Base-by-base conservation (phyloP, 2,329 filamentous ascomycete species). In the Ophiocordyceps camponoti-floridani region DNA sequence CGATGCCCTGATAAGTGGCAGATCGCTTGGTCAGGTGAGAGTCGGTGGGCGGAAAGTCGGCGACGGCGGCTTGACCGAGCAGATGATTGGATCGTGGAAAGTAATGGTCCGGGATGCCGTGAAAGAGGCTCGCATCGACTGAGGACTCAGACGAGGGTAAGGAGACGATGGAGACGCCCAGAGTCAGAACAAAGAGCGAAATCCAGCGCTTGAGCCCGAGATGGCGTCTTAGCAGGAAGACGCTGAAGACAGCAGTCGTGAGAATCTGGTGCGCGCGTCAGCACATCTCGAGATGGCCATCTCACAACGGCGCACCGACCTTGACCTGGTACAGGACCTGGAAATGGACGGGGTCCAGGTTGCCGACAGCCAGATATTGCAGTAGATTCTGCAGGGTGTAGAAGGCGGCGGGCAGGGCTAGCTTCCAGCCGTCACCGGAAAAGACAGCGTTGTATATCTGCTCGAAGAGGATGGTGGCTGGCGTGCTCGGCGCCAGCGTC, bases 381-480 rank as follows among this genome's bases (percentile, higher is more conserved):
- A 96, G 66, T n/a, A 84, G 83, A 57, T 95, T 96, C 55, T 95
- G 86, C 27, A 95, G 60, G 0, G 89, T 94, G 58, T 94, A 96
- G 2, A 96, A 69, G 4, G 78, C 72, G 4, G 89, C 91, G 0
- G 89, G 91, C 40, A 96, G 79, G 9, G 85, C 86, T 50, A 98
- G 66, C 62, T 94, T 94, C 89, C 89, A 96, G 52, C 87, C 87
- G 58, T 96, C 91, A 10, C 82, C 81, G 0, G 82, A 81, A 58
- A 96, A 94, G 14, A 95, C 82, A 28, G 79, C 77, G 53, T 76
- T 79, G 56, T 80, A 83, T 23, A 96, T 76, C 55, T 86, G 81
- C 54, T 79, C 74, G 56, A 93, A 84, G 16, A 95, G 70, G 1
- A 84, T 77, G 0, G 84, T 85, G 18, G 82, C 82, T 2, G 86